Base-by-base conservation (phyloP, 495 filamentous ascomycete genomes). In the Echria macrotheca region DNA sequence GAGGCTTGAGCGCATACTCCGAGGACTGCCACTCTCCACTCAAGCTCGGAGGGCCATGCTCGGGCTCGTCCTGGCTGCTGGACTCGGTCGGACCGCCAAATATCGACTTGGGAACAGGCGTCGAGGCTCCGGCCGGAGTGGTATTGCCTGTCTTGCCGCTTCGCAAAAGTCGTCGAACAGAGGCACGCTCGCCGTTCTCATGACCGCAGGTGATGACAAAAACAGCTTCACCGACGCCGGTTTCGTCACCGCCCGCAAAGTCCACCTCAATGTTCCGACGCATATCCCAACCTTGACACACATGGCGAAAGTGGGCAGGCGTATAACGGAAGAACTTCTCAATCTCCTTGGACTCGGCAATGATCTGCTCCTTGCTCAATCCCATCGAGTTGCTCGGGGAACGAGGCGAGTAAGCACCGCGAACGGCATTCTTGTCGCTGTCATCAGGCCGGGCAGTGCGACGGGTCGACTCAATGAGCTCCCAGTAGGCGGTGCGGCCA, bases 261-360 rank as follows among this genome's bases (percentile, higher is more conserved):
- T 98, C 93, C 6, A 95, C 86, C 59, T 89, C 83, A 15, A 97
- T 65, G 40, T 75, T 84, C 44, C 90, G 80, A 44, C 82, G 80
- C 91, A 97, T 97, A 55, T 96, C 85, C 93, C 94, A 97, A 3
- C 85, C 84, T 44, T 84, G 71, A 65, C 87, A 96, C 6, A 80
- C 69, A 56, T 84, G 86, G 19, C 78, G 82, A 67, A 91, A 96
- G 53, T 89, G 79, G 29, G 79, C 77, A 12, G 90, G 91, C 57
- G 77, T 88, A 59, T 84, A 82, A 5, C 70, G 70, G 17, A 89
- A 67, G 56, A 85, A 96, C 32, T 73, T 77, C 57, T 95, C 84
- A 43, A 94, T 89, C 69, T 91, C 87, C 47, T 74, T 71, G 0
- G 89, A 89, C 60, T 95, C 88, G 0, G 84, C 81, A 12, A 68